Conservation (phyloP, 306 rosid species). For the Rosa chinensis region DNA sequence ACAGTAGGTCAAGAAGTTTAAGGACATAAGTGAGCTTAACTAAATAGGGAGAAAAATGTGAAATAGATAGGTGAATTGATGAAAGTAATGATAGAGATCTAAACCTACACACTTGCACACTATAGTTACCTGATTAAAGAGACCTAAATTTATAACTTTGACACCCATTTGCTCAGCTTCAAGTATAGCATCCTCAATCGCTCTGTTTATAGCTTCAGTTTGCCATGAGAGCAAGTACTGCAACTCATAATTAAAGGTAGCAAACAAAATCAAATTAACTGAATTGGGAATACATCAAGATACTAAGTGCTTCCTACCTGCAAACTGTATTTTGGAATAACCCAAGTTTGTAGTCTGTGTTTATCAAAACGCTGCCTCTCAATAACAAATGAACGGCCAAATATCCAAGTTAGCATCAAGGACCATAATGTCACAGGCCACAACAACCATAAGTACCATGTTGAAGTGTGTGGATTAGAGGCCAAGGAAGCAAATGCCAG, state of each 20-base stretch:
- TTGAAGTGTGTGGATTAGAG: conserved; percentile 27
- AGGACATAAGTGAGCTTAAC: background rate
- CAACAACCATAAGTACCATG: conserved; percentile 35
- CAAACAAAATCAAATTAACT: background rate
- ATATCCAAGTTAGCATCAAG: conserved; percentile 20
- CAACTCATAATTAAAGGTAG: background rate
- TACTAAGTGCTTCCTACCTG: conserved; percentile 12
- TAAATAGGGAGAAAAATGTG: background rate
- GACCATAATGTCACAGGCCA: conserved; percentile 45
- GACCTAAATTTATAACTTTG: conserved; percentile 42
- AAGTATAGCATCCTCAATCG: conserved; percentile 37
- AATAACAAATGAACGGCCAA: conserved; percentile 29
- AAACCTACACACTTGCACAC: background rate
- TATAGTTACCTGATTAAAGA: conserved; percentile 38
- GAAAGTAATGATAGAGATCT: background rate
- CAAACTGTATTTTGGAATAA: conserved; percentile 29
- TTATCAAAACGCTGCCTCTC: conserved; percentile 28
- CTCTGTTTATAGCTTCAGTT: conserved; percentile 28
- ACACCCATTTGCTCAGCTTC: conserved; percentile 40
- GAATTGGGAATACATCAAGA: background rate
- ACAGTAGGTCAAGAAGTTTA: background rate
- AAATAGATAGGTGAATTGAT: background rate
- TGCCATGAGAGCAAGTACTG: conserved; percentile 34
- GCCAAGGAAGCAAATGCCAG: conserved; percentile 36
- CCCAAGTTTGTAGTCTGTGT: conserved; percentile 41